Base-by-base conservation (phyloP, 2,329 filamentous ascomycete species). In the Apiospora phragmitis region DNA sequence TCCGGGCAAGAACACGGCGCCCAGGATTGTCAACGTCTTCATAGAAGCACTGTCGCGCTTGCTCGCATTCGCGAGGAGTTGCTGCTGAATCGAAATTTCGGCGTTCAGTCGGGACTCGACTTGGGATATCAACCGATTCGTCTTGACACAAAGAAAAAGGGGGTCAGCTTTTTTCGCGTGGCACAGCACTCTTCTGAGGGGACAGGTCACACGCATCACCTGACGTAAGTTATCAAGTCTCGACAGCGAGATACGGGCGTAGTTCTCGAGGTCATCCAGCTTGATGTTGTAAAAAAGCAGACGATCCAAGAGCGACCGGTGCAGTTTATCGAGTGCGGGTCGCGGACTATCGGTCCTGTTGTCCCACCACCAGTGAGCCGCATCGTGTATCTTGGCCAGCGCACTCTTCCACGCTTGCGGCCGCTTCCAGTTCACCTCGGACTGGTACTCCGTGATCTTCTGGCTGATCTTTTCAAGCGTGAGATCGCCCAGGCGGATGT, bases 251-350 rank as follows among this genome's bases (percentile, higher is more conserved):
- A 80, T 80, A 68, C 80, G 75, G 0, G 78, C 75, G 71, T 82
- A 82, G 42, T 73, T 79, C 12, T 81, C 80, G 9, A 81, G 74
- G 6, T 79, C 79, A n/a, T 81, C 77, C 12, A 81, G 73, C 71
- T 81, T 82, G 8, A 75, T 73, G 18, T 72, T 71, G 65, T 80
- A 75, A 68, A 82, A 81, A 16, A 79, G 75, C 32, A 81, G 70
- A 12, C 80, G 72, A 8, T 74, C 72, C 16, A 75, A 11, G 65
- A 82, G 74, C 11, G 74, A 76, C 2, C 68, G 66, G 18, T 81
- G 79, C 8, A 81, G 66, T 43, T 69, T 72, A 65, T 71, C 69
- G 59, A 79, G 73, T 12, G 70, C 70, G 0, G 59, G 26, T 8
- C 42, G 18, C n/a, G 67, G 62, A 14, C 68, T 42, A 11, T 73